Evolutionary conservation across 2,329 filamentous ascomycete species (phyloP), one percentile per base, ranked within the genome.

Genomic region (Gyromitra esculenta): DNA sequence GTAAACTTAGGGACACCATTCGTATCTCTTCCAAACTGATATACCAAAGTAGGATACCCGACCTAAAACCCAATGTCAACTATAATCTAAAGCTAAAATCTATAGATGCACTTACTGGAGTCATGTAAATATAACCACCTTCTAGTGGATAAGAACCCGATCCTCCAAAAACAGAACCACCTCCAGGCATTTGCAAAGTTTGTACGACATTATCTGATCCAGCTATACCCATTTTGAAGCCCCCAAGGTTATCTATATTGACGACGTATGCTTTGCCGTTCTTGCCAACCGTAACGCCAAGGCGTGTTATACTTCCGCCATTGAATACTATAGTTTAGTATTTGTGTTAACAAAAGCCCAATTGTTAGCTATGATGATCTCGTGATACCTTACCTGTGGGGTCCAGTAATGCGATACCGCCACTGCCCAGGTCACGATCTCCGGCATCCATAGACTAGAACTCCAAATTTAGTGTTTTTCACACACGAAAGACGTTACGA

Each of bases 221-320:
- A 21, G 81, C 82, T 5, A 82, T 71, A 2, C 84, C 84, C 50
- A 84, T 81, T 37, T 83, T 83, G 67, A 83, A 85, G 21, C 84
- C 84, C 37, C 84, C 84, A 1, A 85, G 80, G 54, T 85, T 83
- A 72, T 85, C 83, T 1, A 82, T 81, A 75, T 85, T 83, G 18
- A 85, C 77, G 54, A 85, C 79, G 73, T 85, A 85, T 0, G 82
- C 81, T 68, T 84, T 87, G 0, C 85, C 86, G n/a, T 52, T 86
- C 81, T 88, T 88, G 11, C 87, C 87, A 1, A 35, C 52, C 8
- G 52, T 56, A 35, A 56, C 52, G 8, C 52, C 52, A 18, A 56
- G 52, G 6, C 52, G 52, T 56, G 52, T 4, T 56, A 67, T 39
- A 56, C 64, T 11, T 41, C 48, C 48, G 3, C 54, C 48, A 56